phyloP scores from a whole-genome alignment of 75 land plant species.

The Cupressus sempervirens region DNA sequence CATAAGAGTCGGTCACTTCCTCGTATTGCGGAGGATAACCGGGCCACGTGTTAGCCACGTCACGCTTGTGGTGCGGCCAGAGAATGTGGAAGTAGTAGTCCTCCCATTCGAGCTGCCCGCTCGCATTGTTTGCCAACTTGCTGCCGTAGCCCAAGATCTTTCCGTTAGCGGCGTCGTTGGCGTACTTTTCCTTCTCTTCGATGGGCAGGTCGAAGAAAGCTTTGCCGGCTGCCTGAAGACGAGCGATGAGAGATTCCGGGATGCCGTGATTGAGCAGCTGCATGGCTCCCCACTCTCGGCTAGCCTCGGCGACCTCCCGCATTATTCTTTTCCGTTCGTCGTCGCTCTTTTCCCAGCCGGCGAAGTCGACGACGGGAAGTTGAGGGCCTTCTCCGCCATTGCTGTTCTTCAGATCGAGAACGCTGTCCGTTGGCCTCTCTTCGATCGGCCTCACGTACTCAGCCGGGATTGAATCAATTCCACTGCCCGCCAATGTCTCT shows the following conservation, averaged over 20 bases:
- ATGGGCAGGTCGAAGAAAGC: not conserved
- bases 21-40: constrained; percentile 57
- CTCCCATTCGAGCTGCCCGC: constrained; percentile 84
- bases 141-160: constrained; percentile 73
- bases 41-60: constrained; percentile 58
- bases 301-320: constrained; percentile 8
- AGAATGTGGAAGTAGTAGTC: constrained; percentile 74
- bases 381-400: not conserved
- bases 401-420: not conserved
- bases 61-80: constrained; percentile 59
- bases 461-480: not conserved
- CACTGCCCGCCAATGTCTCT: not conserved
- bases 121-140: constrained; percentile 66
- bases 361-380: constrained; percentile 7
- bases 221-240: not conserved
- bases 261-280: constrained; percentile 8
- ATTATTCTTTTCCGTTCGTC: not conserved
- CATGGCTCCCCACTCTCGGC: constrained; percentile 20
- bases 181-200: not conserved
- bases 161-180: constrained; percentile 38
- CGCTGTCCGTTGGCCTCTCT: not conserved
- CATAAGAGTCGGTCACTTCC: constrained; percentile 51
- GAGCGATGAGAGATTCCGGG: not conserved
- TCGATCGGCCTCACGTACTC: constrained; percentile 4
- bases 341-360: not conserved